These are phyloP conservation scores for Albifimbria verrucaria DNA, from an alignment of 2,329 filamentous ascomycete genomes.

Conservation along the genomic window DNA sequence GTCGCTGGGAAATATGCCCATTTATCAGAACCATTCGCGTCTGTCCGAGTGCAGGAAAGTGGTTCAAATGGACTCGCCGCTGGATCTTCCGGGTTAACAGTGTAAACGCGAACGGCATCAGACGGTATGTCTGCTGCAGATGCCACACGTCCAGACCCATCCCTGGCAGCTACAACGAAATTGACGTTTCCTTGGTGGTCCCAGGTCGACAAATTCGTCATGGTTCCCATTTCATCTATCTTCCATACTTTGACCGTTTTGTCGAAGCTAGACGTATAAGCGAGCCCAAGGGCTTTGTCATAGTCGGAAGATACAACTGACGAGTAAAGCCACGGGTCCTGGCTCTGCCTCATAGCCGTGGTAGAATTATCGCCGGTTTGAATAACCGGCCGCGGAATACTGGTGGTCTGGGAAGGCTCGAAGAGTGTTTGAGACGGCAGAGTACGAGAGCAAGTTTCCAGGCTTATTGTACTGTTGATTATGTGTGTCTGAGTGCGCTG, in stretches of 20 bases:
- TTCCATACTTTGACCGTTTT: slow-evolving; percentile 59
- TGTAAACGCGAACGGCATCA: slow-evolving; percentile 56
- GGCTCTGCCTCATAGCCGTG: slow-evolving; percentile 53
- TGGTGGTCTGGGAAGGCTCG: slow-evolving; percentile 54
- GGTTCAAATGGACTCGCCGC: slow-evolving; percentile 31
- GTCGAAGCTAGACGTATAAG: slow-evolving; percentile 61
- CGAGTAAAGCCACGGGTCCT: slow-evolving; percentile 62
- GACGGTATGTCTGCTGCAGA: slow-evolving; percentile 55
- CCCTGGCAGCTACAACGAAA: slow-evolving; percentile 55
- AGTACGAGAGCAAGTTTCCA: slow-evolving; percentile 59
- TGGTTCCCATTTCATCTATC: slow-evolving; percentile 37
- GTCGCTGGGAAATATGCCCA: slow-evolving; percentile 64
- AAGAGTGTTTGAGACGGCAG: slow-evolving; percentile 39
- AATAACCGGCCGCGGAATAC: slow-evolving; percentile 52
- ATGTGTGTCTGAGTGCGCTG: slow-evolving; percentile 58
- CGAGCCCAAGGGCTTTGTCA: slow-evolving; percentile 39
- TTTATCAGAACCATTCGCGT: slow-evolving; percentile 35
- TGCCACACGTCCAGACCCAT: slow-evolving; percentile 48
- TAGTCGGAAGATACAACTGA: slow-evolving; percentile 62
- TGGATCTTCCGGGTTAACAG: slow-evolving; percentile 34
- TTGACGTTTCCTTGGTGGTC: slow-evolving; percentile 57
- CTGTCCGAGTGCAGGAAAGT: slow-evolving; percentile 38
- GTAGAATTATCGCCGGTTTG: slow-evolving; percentile 52
- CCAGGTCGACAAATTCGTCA: slow-evolving; percentile 48
- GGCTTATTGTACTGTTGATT: slow-evolving; percentile 67